Conservation (phyloP, 2,329 filamentous ascomycete genomes). For the Pyricularia sp. region DNA sequence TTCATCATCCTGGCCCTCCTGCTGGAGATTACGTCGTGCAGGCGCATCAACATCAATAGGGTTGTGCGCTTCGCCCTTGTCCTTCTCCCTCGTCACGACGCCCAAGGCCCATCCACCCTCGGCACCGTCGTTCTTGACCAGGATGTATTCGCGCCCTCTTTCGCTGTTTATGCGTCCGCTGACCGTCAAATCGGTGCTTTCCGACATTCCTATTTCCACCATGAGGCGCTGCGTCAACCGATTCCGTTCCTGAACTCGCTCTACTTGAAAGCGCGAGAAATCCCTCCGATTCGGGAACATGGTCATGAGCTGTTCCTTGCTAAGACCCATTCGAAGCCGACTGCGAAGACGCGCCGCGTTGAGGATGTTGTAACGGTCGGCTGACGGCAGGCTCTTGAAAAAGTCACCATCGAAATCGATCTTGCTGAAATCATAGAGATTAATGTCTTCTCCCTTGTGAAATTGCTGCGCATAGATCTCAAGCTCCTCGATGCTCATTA, state of each 20-base stretch:
- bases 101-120: constrained; percentile 95
- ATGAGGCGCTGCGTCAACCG: constrained; percentile 91
- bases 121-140: constrained; percentile 90
- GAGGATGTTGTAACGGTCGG: constrained; percentile 92
- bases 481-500: constrained; percentile 92
- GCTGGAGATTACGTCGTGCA: constrained; percentile 45
- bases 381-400: constrained; percentile 81
- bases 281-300: constrained; percentile 99
- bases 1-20: constrained; percentile 56
- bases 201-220: constrained; percentile 83
- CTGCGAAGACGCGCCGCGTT: constrained; percentile 87
- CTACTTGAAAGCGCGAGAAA: constrained; percentile 94
- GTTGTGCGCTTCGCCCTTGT: constrained; percentile 70
- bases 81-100: constrained; percentile 79
- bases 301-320: constrained; percentile 86
- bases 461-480: constrained; percentile 93
- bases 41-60: constrained; percentile 83
- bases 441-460: constrained; percentile 82
- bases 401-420: constrained; percentile 97
- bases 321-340: constrained; percentile 87
- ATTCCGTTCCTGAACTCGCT: constrained; percentile 85
- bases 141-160: constrained; percentile 83
- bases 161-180: constrained; percentile 69
- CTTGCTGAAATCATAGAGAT: constrained; percentile 92
- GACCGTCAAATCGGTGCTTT: constrained; percentile 59